Percentiles rank a stretch among this genome's conserved stretches.
Conservation (phyloP, 768 basidiomycete genomes). For the Pleurotus citrinopileatus region DNA sequence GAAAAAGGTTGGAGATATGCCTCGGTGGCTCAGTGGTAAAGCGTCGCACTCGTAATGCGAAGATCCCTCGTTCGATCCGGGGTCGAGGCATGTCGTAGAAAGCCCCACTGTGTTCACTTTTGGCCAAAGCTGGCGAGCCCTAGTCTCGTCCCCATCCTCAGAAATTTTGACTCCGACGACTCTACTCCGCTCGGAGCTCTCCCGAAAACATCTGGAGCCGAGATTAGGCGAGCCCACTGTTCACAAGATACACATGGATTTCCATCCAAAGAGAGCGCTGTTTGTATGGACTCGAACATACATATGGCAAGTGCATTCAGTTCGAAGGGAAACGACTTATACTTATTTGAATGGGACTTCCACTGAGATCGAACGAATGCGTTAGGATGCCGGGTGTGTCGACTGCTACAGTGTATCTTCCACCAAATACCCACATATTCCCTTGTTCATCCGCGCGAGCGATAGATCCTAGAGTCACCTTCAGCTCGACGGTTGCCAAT, state of each 20-base stretch:
- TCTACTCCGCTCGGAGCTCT: too few relatives aligned
- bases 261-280: too few relatives aligned
- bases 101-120: too few relatives aligned
- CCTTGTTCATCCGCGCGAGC: constrained; percentile 46
- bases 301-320: too few relatives aligned
- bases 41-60: constrained; percentile 1
- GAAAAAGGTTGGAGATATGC: not conserved
- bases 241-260: too few relatives aligned
- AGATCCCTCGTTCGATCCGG: constrained; percentile 1
- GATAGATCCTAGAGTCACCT: constrained; percentile 45
- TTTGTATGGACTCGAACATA: too few relatives aligned
- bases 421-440: constrained; percentile 42
- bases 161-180: too few relatives aligned
- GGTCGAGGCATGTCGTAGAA: not conserved
- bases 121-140: too few relatives aligned
- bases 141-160: too few relatives aligned
- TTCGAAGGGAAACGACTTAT: constrained; percentile 36
- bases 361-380: constrained; percentile 41
- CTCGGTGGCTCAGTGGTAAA: constrained; percentile 1
- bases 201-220: too few relatives aligned
- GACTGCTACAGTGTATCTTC: constrained; percentile 38
- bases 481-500: constrained; percentile 27
- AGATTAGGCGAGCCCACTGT: too few relatives aligned
- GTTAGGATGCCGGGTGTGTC: constrained; percentile 38
- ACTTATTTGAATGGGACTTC: constrained; percentile 35